Evolutionary conservation across 495 filamentous ascomycete genomes (phyloP).

Genomic region (Physcia stellaris): DNA sequence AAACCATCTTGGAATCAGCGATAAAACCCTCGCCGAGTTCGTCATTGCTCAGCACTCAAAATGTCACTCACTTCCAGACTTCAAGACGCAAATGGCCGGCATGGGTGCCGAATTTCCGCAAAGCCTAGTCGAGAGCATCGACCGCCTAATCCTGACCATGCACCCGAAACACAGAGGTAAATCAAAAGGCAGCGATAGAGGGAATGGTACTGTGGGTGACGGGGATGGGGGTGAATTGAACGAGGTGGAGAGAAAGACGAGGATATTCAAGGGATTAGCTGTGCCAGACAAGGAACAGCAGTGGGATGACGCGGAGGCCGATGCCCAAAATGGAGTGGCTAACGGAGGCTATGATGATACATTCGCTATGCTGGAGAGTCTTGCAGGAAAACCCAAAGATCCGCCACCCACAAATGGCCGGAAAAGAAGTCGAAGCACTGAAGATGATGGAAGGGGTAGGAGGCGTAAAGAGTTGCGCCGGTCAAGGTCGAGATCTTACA

Average conservation of each 20-base stretch:
- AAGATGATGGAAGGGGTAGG: slow-evolving; percentile 36
- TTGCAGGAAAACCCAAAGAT: slow-evolving; percentile 55
- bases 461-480: slow-evolving; percentile 36
- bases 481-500: slow-evolving; percentile 43
- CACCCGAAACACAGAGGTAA: slow-evolving; percentile 57
- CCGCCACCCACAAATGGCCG: slow-evolving; percentile 29
- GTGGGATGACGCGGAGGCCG: slow-evolving; percentile 30
- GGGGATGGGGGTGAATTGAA: slow-evolving; percentile 28
- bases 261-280: slow-evolving; percentile 78
- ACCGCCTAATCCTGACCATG: slow-evolving; percentile 76
- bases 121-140: slow-evolving; percentile 81
- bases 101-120: slow-evolving; percentile 80
- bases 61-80: slow-evolving; percentile 52
- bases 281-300: slow-evolving; percentile 65
- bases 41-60: slow-evolving; percentile 79
- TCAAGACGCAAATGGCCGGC: slow-evolving; percentile 53
- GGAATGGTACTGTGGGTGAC: slow-evolving; percentile 10
- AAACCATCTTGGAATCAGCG: slow-evolving; percentile 84
- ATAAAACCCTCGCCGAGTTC: slow-evolving; percentile 92
- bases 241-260: slow-evolving; percentile 49
- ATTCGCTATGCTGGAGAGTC: slow-evolving; percentile 73
- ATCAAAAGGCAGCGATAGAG: slow-evolving; percentile 11
- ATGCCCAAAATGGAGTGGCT: slow-evolving; percentile 21
- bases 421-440: slow-evolving; percentile 66
- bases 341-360: slow-evolving; percentile 75